phyloP scores from a whole-genome alignment of 75 land plant species.

The Picea sitchensis region DNA sequence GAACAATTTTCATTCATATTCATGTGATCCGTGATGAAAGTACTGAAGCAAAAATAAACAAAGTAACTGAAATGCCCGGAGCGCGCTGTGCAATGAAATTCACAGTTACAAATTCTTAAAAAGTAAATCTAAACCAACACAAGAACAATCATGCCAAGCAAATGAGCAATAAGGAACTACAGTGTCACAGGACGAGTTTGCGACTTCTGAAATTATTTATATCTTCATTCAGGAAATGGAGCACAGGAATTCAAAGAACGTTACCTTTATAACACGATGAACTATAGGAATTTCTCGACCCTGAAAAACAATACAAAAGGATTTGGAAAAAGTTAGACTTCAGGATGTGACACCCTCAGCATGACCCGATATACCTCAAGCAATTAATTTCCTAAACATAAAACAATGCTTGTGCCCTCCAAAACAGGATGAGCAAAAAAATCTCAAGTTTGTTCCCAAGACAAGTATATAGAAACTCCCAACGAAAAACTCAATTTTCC shows the following conservation, averaged over 20 bases:
- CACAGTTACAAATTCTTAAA: background rate
- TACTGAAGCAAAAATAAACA: background rate
- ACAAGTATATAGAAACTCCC: background rate
- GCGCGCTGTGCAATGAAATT: background rate
- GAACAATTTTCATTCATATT: too few species aligned
- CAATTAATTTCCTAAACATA: background rate
- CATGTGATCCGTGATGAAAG: background rate
- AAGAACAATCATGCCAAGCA: background rate
- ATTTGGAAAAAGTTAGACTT: background rate
- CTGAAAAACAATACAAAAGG: slow-evolving; percentile 18
- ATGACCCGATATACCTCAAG: background rate
- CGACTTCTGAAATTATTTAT: background rate
- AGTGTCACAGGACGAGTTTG: background rate
- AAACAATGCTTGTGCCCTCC: too few species aligned
- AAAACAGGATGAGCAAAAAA: too few species aligned
- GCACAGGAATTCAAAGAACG: background rate
- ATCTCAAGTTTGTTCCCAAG: too few species aligned
- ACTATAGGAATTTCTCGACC: slow-evolving; percentile 56
- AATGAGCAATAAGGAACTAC: background rate
- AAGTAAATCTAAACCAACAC: background rate
- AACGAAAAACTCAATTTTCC: background rate
- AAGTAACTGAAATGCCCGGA: background rate
- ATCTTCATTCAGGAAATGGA: background rate
- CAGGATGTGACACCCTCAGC: background rate
- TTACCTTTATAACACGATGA: slow-evolving; percentile 65